Evolutionary conservation across 2,329 filamentous ascomycete genomes (phyloP).

Genomic region (Sarocladium kiliense): DNA sequence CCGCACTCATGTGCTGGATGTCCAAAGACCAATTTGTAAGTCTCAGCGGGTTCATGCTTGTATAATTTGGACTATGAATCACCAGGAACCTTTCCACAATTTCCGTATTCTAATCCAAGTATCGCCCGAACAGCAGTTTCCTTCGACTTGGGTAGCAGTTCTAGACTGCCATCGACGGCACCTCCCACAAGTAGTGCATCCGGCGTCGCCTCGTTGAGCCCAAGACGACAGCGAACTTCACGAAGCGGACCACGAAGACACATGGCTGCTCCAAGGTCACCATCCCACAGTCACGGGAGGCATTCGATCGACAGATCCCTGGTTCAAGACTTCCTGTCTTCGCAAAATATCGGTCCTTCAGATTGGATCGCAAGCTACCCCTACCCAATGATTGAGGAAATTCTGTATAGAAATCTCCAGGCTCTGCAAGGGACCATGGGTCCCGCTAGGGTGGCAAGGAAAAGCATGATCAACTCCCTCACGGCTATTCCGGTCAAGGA

Average conservation of each 20-base stretch:
- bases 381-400: background rate
- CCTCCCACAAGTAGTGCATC: background rate
- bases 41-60: background rate
- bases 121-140: background rate
- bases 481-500: background rate
- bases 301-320: background rate
- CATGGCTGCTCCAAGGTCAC: background rate
- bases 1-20: background rate
- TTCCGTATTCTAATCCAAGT: background rate
- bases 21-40: background rate
- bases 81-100: background rate
- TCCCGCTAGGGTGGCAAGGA: background rate
- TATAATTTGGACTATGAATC: background rate
- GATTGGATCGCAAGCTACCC: background rate
- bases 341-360: background rate
- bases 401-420: background rate
- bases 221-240: slow-evolving; percentile 1
- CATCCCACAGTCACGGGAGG: background rate
- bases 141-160: background rate
- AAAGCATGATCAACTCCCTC: slow-evolving; percentile 6
- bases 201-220: background rate
- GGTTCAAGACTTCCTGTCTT: background rate
- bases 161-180: background rate
- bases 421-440: background rate
- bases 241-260: background rate